These are phyloP conservation scores for Monascus ruber DNA, from an alignment of 2,329 filamentous ascomycete species.

Conservation along the genomic window DNA sequence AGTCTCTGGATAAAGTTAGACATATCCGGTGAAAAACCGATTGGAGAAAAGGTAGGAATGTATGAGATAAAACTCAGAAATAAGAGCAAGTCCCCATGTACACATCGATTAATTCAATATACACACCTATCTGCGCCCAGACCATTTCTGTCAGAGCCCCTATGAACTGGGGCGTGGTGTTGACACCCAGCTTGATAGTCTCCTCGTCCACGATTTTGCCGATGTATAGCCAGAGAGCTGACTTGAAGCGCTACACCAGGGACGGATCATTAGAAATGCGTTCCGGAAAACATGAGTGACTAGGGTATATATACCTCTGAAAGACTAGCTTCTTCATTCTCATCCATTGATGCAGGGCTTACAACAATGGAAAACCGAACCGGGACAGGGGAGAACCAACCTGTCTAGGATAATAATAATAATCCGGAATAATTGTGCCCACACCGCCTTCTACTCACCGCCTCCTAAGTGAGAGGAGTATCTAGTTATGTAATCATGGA, in stretches of 20 bases:
- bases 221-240: conserved; percentile 71
- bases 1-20: conserved; percentile 30
- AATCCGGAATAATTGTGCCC: no score
- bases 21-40: not conserved
- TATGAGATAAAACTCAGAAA: not conserved
- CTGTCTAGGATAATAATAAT: no score
- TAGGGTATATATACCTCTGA: conserved; percentile 19
- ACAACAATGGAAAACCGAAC: no score
- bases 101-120: not conserved
- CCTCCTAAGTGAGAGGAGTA: no score
- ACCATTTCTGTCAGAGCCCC: conserved; percentile 75
- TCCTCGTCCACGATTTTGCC: conserved; percentile 85
- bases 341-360: conserved; percentile 10
- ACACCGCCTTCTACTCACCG: no score
- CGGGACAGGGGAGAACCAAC: no score
- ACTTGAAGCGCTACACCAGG: conserved; percentile 59
- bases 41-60: not conserved
- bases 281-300: not conserved
- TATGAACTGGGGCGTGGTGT: conserved; percentile 86
- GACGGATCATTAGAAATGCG: not conserved
- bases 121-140: conserved; percentile 70
- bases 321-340: conserved; percentile 18
- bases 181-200: conserved; percentile 59
- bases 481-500: no score
- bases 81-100: not conserved